These are phyloP conservation scores for Cercospora citrullina DNA, from an alignment of 2,329 filamentous ascomycete genomes.

Conservation along the genomic window DNA sequence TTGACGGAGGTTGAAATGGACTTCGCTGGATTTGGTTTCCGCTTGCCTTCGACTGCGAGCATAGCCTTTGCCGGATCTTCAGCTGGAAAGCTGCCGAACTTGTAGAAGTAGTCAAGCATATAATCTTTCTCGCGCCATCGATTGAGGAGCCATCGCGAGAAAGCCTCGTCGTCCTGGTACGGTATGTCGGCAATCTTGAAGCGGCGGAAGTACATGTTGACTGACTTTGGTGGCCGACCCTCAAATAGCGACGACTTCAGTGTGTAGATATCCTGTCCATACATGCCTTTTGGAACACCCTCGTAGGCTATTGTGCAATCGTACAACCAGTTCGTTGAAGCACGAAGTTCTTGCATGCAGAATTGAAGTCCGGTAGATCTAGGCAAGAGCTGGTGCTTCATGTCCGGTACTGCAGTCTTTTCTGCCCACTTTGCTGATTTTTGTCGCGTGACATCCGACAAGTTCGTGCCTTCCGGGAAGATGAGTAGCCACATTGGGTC, in stretches of 20 bases:
- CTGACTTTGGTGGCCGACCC: slow-evolving; percentile 85
- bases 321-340: slow-evolving; percentile 78
- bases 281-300: slow-evolving; percentile 78
- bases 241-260: slow-evolving; percentile 84
- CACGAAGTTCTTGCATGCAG: slow-evolving; percentile 72
- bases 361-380: slow-evolving; percentile 79
- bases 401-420: slow-evolving; percentile 71
- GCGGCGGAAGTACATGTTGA: slow-evolving; percentile 94
- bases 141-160: slow-evolving; percentile 80
- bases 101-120: slow-evolving; percentile 75
- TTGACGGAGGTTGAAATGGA: slow-evolving; percentile 53
- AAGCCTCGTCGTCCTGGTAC: slow-evolving; percentile 68
- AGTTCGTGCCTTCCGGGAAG: slow-evolving; percentile 85
- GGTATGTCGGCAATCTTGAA: slow-evolving; percentile 81
- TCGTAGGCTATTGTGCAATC: slow-evolving; percentile 96
- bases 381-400: slow-evolving; percentile 72
- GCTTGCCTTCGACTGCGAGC: slow-evolving; percentile 42
- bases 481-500: slow-evolving; percentile 89
- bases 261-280: slow-evolving; percentile 88
- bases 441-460: slow-evolving; percentile 67
- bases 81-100: slow-evolving; percentile 75
- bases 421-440: slow-evolving; percentile 75
- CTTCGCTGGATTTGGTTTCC: slow-evolving; percentile 44
- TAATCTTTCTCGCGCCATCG: slow-evolving; percentile 92
- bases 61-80: slow-evolving; percentile 50